Percentiles rank a stretch among this genome's conserved stretches.
phyloP scores from a whole-genome alignment of 768 basidiomycete species.

The Termitomyces sp. region DNA sequence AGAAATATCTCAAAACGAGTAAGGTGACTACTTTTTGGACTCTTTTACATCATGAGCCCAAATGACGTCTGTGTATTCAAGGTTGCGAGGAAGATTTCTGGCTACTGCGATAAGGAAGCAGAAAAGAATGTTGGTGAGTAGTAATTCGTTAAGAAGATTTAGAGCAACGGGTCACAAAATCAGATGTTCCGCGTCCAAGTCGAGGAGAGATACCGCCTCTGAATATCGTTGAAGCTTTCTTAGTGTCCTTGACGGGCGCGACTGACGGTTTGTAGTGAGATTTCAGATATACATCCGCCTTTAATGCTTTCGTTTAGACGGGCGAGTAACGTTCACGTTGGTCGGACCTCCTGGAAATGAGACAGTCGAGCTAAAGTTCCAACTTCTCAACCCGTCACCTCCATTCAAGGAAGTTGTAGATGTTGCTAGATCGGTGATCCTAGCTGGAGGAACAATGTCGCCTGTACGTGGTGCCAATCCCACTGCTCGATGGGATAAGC shows the following conservation, averaged over 20 bases:
- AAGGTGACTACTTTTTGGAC: constrained; percentile 46
- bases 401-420: constrained; percentile 82
- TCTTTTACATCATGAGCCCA: not conserved
- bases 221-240: constrained; percentile 73
- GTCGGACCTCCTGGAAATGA: constrained; percentile 29
- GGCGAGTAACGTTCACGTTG: constrained; percentile 61
- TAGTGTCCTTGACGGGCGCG: constrained; percentile 69
- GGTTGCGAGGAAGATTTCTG: constrained; percentile 78
- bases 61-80: constrained; percentile 14
- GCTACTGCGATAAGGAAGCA: constrained; percentile 65
- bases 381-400: constrained; percentile 87
- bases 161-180: not conserved
- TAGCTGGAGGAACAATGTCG: constrained; percentile 98
- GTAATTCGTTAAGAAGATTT: not conserved
- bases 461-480: constrained; percentile 49
- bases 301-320: constrained; percentile 43
- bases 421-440: constrained; percentile 72
- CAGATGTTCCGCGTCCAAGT: constrained; percentile 14
- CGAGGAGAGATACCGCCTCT: constrained; percentile 63
- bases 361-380: constrained; percentile 75
- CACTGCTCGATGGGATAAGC: not conserved
- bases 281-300: not conserved
- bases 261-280: constrained; percentile 51
- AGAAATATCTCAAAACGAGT: constrained; percentile 73
- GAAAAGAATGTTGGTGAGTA: constrained; percentile 34